phyloP scores from a whole-genome alignment of 257 asterid species.

The Solanum bulbocastanum region DNA sequence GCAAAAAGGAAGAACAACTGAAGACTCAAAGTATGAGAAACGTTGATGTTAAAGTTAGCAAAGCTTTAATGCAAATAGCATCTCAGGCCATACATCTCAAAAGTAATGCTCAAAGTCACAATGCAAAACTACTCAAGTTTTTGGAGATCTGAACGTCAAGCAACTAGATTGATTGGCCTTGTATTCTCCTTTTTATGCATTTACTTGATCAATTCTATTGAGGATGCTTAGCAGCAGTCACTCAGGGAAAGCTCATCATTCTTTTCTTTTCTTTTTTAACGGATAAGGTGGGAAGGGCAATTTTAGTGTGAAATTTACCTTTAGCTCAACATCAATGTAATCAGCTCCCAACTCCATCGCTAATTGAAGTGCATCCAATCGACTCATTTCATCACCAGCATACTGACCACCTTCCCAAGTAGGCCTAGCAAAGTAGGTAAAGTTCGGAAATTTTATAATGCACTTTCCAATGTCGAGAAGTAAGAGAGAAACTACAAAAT shows the following conservation, averaged over 20 bases:
- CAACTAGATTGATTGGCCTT: not conserved
- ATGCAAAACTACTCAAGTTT: not conserved
- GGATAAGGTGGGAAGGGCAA: not conserved
- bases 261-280: not conserved
- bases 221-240: not conserved
- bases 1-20: not conserved
- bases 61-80: not conserved
- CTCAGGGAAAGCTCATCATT: not conserved
- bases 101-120: not conserved
- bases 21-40: not conserved
- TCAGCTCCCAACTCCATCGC: conserved; percentile 98
- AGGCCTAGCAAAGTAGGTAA: conserved; percentile 46
- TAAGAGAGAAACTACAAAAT: not conserved
- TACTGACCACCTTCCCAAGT: conserved; percentile 96
- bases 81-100: not conserved
- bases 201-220: not conserved
- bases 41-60: not conserved
- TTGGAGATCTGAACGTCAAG: not conserved
- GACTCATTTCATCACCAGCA: conserved; percentile 70
- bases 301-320: conserved; percentile 28
- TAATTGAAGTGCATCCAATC: conserved; percentile 52
- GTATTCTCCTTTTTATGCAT: not conserved
- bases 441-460: not conserved
- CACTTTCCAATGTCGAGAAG: not conserved
- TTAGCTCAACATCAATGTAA: conserved; percentile 89